phyloP scores from a whole-genome alignment of 176 grass and related monocot species.

The Triticum turgidum region DNA sequence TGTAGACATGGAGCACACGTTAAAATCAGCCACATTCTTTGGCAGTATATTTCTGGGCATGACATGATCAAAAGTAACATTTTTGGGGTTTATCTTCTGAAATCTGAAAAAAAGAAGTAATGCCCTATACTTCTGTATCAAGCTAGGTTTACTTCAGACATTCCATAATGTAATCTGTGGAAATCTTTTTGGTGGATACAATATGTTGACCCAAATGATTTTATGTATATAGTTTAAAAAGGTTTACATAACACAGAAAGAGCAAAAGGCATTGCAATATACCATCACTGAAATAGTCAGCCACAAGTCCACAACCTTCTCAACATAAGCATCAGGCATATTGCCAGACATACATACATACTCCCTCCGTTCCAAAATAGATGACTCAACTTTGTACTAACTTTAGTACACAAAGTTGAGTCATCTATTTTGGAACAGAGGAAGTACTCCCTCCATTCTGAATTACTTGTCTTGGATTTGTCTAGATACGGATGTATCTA shows the following conservation, averaged over 20 bases:
- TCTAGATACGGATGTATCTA: too few species aligned
- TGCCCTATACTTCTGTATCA: neutral
- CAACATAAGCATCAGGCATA: neutral
- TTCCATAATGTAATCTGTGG: neutral
- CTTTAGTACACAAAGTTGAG: too few species aligned
- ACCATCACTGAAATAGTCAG: slow-evolving; percentile 1
- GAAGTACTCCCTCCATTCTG: too few species aligned
- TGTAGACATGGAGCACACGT: neutral
- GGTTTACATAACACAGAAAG: neutral
- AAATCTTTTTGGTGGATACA: neutral
- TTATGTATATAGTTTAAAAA: slow-evolving; percentile 4
- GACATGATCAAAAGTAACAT: slow-evolving; percentile 2
- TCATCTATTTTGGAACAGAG: too few species aligned
- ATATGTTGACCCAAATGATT: neutral
- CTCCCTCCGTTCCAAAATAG: too few species aligned
- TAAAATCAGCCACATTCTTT: neutral
- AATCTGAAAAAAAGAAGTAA: neutral
- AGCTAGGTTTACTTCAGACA: slow-evolving; percentile 13
- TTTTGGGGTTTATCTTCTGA: slow-evolving; percentile 9
- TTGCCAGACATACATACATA: neutral
- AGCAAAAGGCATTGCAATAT: slow-evolving; percentile 1
- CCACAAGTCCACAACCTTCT: slow-evolving; percentile 11
- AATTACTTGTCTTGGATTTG: too few species aligned
- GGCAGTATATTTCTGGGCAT: slow-evolving; percentile 15
- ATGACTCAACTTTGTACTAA: too few species aligned